Evolutionary conservation across 805 yeast genomes (phyloP), one percentile per base, ranked within the genome.

Genomic region (Starmerella apicola): DNA sequence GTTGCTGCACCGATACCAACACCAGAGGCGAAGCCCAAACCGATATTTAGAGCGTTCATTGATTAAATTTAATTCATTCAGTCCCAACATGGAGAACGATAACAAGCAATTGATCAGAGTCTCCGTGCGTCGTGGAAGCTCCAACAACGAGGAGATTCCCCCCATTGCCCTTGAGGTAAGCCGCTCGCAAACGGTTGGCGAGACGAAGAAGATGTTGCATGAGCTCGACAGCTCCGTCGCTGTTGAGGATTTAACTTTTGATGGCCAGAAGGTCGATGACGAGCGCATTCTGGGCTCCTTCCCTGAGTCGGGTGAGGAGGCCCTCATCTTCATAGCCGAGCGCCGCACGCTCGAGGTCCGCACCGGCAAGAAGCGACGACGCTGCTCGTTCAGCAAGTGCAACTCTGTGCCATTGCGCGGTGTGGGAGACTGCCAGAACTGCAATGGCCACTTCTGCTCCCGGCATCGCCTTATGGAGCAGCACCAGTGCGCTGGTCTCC

Each of bases 381-480:
- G 66, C 19, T 71, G 76, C 58, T 63, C 76, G 18, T 74, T 74
- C 58, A 60, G 59, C 24, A 54, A 64, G 22, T 84, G 95, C 61
- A 65, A 70, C 17, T 68, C 78, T n/a, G 64, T 72, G 10, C 82
- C 86, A 1, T 60, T 70, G 37, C 64, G 74, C 19, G 70, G 72
- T 36, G 72, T 82, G 32, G 95, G 95, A 35, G 85, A 78, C 57
- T 84, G 95, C 59, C 71, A 76, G 39, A 80, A 77, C 56, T 84
- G 95, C 59, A 72, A 73, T 35, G 93, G 94, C 33, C 79, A 78
- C 54, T 84, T 74, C 59, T 84, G 95, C 60, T 78, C 88, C 24
- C 79, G 80, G 53, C 95, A 84, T 63, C 71, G 95, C 41, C 66
- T 84, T 41, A 66, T 85, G 62, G 95, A 84, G 60, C 84, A 78